Base-by-base conservation (phyloP, 2,329 filamentous ascomycete genomes). In the Talaromyces marneffei region DNA sequence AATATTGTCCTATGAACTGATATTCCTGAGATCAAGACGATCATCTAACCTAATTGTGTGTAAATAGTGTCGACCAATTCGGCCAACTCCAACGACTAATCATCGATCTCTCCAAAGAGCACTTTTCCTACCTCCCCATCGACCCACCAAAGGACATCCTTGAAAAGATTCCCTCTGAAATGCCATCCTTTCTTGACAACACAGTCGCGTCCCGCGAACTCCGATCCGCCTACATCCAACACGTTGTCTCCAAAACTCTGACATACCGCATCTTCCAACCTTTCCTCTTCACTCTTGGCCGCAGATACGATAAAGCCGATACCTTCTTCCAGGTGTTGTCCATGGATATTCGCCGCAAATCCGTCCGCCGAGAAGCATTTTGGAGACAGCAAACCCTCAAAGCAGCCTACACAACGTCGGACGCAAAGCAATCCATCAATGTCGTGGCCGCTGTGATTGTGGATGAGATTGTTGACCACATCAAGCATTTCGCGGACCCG, bases 381-480 rank as follows among this genome's bases (percentile, higher is more conserved):
- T 85, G 83, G 83, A 75, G 83, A 58, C 81, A 83, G 61, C 82
- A 84, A 65, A 84, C 82, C 2, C 77, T 85, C 14, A 81, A 82
- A 63, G 82, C 83, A 18, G 80, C 82, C 8, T 85, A 84, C 69
- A 83, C 81, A 5, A 80, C 81, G 37, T 80, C 79, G 2, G 81
- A 81, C 61, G 83, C 82, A 1, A 85, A 84, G 64, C 78, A 82
- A 65, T 79, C 80, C 18, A 83, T 83, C 67, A 83, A 83, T 62
- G 79, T 81, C 10, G 81, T 80, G 18, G 83, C 83, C 0, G 78
- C 80, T 4, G 78, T 79, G 18, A 82, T 84, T 29, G 81, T 84
- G 8, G 81, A 84, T 55, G 83, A 85, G 63, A 84, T 85, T 58
- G 76, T 83, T 53, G 78, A 79, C 61, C 78, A 80, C 16, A 79